These are phyloP conservation scores for Trichocomaceae sp. DNA, from an alignment of 2,329 filamentous ascomycete species.

Conservation along the genomic window DNA sequence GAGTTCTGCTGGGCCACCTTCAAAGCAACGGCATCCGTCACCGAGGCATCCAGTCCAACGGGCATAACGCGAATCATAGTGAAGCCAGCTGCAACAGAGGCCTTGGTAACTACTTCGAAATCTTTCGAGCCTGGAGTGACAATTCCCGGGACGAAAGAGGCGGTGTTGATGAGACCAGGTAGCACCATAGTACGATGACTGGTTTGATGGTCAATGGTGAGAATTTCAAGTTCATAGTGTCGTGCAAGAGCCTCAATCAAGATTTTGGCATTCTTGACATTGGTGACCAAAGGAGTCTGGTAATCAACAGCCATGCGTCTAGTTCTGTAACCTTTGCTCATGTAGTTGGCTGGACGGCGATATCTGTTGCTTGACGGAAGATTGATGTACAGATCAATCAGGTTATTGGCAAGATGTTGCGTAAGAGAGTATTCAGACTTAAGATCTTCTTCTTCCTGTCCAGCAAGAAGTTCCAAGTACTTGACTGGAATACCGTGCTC, in stretches of 20 bases:
- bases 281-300: conserved; percentile 93
- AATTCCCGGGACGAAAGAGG: conserved; percentile 71
- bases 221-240: conserved; percentile 77
- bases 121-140: conserved; percentile 59
- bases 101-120: conserved; percentile 63
- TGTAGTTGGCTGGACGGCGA: conserved; percentile 92
- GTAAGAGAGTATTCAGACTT: conserved; percentile 95
- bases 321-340: conserved; percentile 95
- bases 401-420: conserved; percentile 93
- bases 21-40: conserved; percentile 65
- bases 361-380: conserved; percentile 98
- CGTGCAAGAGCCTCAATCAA: conserved; percentile 88
- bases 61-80: conserved; percentile 77
- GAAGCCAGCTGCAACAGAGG: conserved; percentile 68
- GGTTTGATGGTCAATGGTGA: conserved; percentile 82
- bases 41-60: conserved; percentile 63
- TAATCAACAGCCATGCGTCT: conserved; percentile 97
- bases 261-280: conserved; percentile 98
- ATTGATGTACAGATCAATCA: conserved; percentile 98
- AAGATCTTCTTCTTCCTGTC: conserved; percentile 71
- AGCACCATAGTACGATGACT: conserved; percentile 71
- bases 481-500: conserved; percentile 89
- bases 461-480: conserved; percentile 79
- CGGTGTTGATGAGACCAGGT: conserved; percentile 69
- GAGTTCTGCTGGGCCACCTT: conserved; percentile 66